phyloP scores from a whole-genome alignment of 148 eudicot species.

The Cornus controversa region DNA sequence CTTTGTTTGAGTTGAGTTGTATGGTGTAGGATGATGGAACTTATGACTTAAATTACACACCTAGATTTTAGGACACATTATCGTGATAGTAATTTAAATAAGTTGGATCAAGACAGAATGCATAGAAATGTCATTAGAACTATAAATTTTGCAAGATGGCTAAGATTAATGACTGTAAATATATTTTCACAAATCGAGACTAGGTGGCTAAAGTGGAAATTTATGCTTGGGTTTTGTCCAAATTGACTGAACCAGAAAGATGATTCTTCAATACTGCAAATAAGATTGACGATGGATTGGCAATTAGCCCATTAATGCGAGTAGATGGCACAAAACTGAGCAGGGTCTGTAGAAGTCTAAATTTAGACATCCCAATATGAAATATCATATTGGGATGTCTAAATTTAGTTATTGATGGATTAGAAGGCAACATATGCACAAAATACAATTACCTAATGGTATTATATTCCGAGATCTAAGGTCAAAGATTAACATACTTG shows the following conservation, averaged over 20 bases:
- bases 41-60: too few species aligned
- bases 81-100: too few species aligned
- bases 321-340: background rate
- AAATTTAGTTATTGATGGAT: background rate
- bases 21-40: too few species aligned
- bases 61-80: too few species aligned
- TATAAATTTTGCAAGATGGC: too few species aligned
- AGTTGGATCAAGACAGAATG: too few species aligned
- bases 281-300: background rate
- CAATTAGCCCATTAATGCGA: background rate
- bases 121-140: too few species aligned
- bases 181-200: background rate
- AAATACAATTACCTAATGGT: background rate
- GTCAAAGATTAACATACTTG: conserved; percentile 43
- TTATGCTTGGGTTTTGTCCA: background rate
- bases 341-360: background rate
- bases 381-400: background rate
- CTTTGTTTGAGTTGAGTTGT: too few species aligned
- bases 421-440: background rate
- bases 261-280: background rate
- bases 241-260: background rate
- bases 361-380: too few species aligned
- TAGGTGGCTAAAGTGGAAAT: background rate
- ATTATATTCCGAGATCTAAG: background rate
- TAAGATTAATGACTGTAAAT: too few species aligned